Evolutionary conservation across 2,329 filamentous ascomycete species (phyloP).

Genomic region (Neospermospora avenae): DNA sequence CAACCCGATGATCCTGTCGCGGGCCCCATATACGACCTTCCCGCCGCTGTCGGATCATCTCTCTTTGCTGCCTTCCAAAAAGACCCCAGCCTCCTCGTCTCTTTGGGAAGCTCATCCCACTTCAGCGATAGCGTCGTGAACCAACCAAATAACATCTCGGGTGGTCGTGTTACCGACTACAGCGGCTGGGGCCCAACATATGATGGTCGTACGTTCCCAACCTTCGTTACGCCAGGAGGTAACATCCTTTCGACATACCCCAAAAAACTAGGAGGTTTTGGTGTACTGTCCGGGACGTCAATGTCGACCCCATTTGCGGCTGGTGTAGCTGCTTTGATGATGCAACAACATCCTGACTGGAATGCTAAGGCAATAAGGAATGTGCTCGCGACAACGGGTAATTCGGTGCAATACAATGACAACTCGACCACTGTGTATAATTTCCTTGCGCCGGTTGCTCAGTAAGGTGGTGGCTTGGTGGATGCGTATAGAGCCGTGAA

Average conservation of each 20-base stretch:
- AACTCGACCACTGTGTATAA: not conserved
- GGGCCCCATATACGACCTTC: not conserved
- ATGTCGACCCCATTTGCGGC: slow-evolving; percentile 39
- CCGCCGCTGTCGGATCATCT: not conserved
- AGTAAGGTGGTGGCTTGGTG: slow-evolving; percentile 38
- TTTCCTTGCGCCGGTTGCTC: slow-evolving; percentile 29
- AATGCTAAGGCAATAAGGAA: no score
- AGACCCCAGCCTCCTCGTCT: not conserved
- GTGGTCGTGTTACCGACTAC: not conserved
- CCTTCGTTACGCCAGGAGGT: slow-evolving; percentile 35
- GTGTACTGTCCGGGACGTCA: slow-evolving; percentile 38
- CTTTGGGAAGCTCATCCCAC: not conserved
- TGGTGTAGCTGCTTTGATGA: slow-evolving; percentile 35
- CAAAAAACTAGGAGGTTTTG: slow-evolving; percentile 34
- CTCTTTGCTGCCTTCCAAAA: not conserved
- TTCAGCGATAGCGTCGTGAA: not conserved
- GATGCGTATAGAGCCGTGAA: slow-evolving; percentile 35
- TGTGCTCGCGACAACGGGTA: slow-evolving; percentile 30
- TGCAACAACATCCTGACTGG: no score
- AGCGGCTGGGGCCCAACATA: not conserved
- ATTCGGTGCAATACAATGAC: slow-evolving; percentile 11
- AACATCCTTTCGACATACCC: slow-evolving; percentile 38
- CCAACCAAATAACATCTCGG: not conserved
- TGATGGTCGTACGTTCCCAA: not conserved
- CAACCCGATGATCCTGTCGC: not conserved